A percentile compares a stretch with the other conserved stretches of the same genome.
These are phyloP conservation scores for Pachysandra terminalis DNA, from an alignment of 164 flowering plant species.

Conservation along the genomic window DNA sequence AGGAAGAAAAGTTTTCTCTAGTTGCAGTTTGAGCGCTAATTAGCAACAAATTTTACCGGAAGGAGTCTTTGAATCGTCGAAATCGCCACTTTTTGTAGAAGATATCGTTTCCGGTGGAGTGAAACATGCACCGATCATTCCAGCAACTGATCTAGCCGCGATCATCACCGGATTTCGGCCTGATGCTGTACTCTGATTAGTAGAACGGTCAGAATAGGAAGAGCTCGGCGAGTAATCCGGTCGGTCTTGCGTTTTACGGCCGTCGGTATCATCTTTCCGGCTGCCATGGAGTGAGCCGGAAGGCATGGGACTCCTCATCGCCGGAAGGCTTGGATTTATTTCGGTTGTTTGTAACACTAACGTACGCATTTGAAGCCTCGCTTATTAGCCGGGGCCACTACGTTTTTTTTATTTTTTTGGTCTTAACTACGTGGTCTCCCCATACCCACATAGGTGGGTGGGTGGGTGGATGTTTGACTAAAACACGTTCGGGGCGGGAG, in stretches of 20 bases:
- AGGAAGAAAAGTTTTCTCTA: no score
- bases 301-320: constrained; percentile 13
- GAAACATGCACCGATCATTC: constrained; percentile 47
- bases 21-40: background rate
- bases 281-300: constrained; percentile 9
- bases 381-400: background rate
- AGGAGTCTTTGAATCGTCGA: constrained; percentile 26
- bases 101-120: constrained; percentile 48
- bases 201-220: constrained; percentile 16
- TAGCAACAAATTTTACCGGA: constrained; percentile 23
- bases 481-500: no score
- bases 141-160: constrained; percentile 49
- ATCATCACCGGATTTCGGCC: constrained; percentile 30
- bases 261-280: constrained; percentile 25
- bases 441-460: no score
- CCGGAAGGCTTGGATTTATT: constrained; percentile 9
- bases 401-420: no score
- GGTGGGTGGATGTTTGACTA: no score
- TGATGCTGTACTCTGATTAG: constrained; percentile 9
- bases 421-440: no score
- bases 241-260: constrained; percentile 25
- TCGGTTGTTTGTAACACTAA: constrained; percentile 5
- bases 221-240: constrained; percentile 21
- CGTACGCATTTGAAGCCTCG: constrained; percentile 9
- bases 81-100: constrained; percentile 9